phyloP scores from a whole-genome alignment of 176 grass and related monocot genomes.

The Hordeum marinum region DNA sequence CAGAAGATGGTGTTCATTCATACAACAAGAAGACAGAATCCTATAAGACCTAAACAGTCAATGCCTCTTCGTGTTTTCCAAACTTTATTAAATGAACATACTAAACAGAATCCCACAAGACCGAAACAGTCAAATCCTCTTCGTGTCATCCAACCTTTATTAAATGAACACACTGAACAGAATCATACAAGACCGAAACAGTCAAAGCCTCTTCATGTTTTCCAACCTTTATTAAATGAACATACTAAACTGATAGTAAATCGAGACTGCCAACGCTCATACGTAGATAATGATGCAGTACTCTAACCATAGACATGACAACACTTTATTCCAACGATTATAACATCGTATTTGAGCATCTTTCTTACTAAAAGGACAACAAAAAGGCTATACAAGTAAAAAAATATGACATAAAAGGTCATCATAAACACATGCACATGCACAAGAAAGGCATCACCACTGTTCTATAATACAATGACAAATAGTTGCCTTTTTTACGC shows the following conservation, averaged over 20 bases:
- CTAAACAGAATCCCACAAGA: no score
- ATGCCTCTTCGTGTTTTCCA: neutral
- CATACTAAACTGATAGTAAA: neutral
- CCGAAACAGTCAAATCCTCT: neutral
- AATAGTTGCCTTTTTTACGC: neutral
- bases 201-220: neutral
- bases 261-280: neutral
- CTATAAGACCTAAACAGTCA: neutral
- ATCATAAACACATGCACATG: neutral
- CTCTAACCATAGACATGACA: neutral
- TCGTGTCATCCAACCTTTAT: neutral
- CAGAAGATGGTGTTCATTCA: neutral
- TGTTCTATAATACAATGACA: neutral
- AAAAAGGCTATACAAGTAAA: neutral
- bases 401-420: neutral
- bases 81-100: neutral
- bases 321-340: neutral
- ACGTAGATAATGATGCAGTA: neutral
- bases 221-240: neutral
- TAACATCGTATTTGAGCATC: neutral
- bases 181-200: neutral
- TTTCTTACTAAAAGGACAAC: neutral
- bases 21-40: neutral
- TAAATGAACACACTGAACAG: neutral
- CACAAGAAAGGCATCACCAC: neutral